Base-by-base conservation (phyloP, 768 basidiomycete genomes). In the Epithele typhae region DNA sequence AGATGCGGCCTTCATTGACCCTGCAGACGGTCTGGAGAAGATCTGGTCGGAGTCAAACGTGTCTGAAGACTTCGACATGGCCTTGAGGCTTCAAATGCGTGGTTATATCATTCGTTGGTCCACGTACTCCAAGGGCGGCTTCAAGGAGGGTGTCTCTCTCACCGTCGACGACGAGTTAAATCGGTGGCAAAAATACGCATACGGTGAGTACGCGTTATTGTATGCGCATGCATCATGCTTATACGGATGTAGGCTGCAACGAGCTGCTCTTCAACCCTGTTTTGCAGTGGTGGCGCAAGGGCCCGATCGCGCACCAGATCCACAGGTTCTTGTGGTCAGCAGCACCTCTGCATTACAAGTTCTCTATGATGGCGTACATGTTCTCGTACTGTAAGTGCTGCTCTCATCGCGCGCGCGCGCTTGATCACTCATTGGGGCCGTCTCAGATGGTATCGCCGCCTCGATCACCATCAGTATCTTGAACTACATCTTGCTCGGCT, bases 121-220 rank as follows among this genome's bases (percentile, higher is more conserved):
- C 19, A 88, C 87, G 4, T 95, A 95, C 66, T 84, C 81, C 4
- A 75, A 82, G 33, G 82, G 89, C 40, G 84, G 77, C 5, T 94
- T 93, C 72, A 87, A 92, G 68, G 92, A 95, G 64, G 92, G 92
- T 51, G 92, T 95, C 15, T 88, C 86, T 1, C 73, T 95, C 15
- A 92, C 92, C 0, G 81, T 82, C 38, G 90, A 92, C 48, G 92
- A 95, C 57, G 92, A 95, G 65, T 69, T 94, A 12, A 93, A 92
- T 59, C 69, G 92, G 5, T 95, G 92, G 92, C 88, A 93, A 54
- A 95, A 93, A 64, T 90, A 88, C 56, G 76, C 85, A 0, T 89
- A 85, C 64, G 87, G 83, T 76, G 48, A 42, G 73, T 64, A 15
- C 45, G 12, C 45, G 4, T 3, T 24, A 12, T 14, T 17, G 11